Base-by-base conservation (phyloP, 1,284 basidiomycete species). In the Porogramme epimiltina region DNA sequence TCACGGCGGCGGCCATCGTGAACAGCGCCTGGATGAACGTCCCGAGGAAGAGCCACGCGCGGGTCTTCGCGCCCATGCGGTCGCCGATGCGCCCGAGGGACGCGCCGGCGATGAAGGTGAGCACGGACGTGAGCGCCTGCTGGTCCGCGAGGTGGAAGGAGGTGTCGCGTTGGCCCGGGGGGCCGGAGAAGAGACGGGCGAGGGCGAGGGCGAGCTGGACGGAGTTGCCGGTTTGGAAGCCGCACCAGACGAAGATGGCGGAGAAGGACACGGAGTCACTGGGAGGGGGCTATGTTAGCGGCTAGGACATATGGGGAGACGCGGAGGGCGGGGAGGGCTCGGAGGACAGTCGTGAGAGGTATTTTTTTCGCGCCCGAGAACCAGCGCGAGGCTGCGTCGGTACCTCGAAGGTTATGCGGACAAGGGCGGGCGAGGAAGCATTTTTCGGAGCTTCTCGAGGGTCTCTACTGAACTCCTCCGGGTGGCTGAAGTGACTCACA, bases 161-260 rank as follows among this genome's bases (percentile, higher is more conserved):
- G 23, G 65, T 65, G 71, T 89, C 75, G 60, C 76, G 69, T 55
- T 74, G 59, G 22, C 74, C 70, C 5, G 70, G 57, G 38, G 80
- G 63, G 46, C 81, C 77, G 51, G 83, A 76, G 70, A 91, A 93
- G 28, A 83, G 76, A 2, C 86, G 75, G 0, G 84, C 84, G 24
- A 87, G 56, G 2, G 85, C 84, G 11, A 88, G 71, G 3, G 81
- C 73, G 20, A 88, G 76, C 73, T 88, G 73, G 11, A 82, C 75
- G 49, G 82, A 81, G 63, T 89, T 89, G 31, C 87, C 87, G 0
- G 87, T 93, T 69, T 94, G 91, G 70, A 93, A 94, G 2, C 88
- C 90, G 66, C 87, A 89, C 91, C 91, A 94, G 20, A 94, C 82
- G 66, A 84, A 93, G 54, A 89, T 78, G 9, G 91, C 87, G 42